Evolutionary conservation across 768 basidiomycete genomes (phyloP).

Genomic region (Neoboletus brunneissimus): DNA sequence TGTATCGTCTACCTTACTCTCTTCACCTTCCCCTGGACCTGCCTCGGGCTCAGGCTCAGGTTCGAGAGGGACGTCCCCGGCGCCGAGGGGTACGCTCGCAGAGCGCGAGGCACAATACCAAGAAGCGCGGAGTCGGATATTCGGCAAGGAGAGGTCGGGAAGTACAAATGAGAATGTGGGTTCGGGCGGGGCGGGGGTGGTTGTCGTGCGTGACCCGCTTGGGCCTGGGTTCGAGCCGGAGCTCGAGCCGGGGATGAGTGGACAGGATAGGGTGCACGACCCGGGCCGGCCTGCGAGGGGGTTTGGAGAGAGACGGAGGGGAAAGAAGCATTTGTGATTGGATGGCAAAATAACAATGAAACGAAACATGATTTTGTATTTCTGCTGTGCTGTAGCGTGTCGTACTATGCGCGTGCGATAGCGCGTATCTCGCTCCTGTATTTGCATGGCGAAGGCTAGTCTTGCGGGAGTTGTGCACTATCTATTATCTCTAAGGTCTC

Average conservation of each 20-base stretch:
- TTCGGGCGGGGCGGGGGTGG: constrained; percentile 11
- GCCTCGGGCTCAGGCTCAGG: constrained; percentile 1
- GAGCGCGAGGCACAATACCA: constrained; percentile 74
- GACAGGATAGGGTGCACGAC: not conserved
- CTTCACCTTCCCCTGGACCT: constrained; percentile 16
- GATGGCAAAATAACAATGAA: not conserved
- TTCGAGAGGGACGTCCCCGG: constrained; percentile 13
- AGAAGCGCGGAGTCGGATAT: constrained; percentile 72
- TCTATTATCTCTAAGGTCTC: not conserved
- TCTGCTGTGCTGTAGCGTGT: not conserved
- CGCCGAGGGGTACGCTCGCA: constrained; percentile 39
- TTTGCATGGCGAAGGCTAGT: not conserved
- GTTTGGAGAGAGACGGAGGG: constrained; percentile 26
- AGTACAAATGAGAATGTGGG: not conserved
- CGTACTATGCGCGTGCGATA: not conserved
- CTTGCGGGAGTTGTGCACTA: not conserved
- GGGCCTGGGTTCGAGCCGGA: constrained; percentile 25
- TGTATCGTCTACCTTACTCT: not conserved
- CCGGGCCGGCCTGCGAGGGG: constrained; percentile 21
- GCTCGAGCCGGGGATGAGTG: not conserved
- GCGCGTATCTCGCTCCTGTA: not conserved
- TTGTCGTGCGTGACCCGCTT: constrained; percentile 32
- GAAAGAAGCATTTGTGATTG: constrained; percentile 9
- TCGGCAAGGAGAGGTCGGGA: constrained; percentile 37
- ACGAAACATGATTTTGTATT: not conserved